phyloP scores from a whole-genome alignment of 345 rosid species.

The Eutrema heterophyllum region DNA sequence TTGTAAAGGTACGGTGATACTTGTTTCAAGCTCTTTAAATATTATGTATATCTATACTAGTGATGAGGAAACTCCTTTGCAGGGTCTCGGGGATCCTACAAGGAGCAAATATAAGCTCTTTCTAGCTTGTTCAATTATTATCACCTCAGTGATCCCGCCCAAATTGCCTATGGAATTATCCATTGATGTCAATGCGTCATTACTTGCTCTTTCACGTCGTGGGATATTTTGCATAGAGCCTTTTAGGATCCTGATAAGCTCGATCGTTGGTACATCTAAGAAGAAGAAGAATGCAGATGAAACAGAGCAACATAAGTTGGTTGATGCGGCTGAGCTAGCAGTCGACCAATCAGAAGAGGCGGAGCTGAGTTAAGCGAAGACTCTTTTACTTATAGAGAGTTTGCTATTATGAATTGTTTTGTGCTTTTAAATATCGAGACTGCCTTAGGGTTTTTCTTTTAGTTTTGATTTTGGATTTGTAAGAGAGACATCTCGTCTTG shows the following conservation, averaged over 20 bases:
- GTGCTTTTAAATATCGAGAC: too few relatives aligned
- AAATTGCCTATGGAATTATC: conserved; percentile 99
- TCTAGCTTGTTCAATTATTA: conserved; percentile 87
- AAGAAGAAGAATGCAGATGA: too few relatives aligned
- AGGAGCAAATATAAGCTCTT: conserved; percentile 98
- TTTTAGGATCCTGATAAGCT: conserved; percentile 58
- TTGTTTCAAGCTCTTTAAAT: conserved; percentile 7
- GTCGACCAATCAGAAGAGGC: too few relatives aligned
- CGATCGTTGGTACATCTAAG: too few relatives aligned
- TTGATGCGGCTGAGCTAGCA: too few relatives aligned
- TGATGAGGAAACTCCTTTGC: conserved; percentile 19
- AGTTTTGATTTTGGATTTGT: too few relatives aligned
- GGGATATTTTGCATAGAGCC: conserved; percentile 99
- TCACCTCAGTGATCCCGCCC: conserved; percentile 98
- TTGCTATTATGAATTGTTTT: too few relatives aligned
- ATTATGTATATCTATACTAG: conserved; percentile 5
- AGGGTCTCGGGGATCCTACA: conserved; percentile 99
- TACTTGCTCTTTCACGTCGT: conserved; percentile 89
- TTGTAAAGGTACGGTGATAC: conserved; percentile 59
- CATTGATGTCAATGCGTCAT: conserved; percentile 94
- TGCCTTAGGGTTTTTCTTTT: too few relatives aligned
- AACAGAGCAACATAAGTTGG: too few relatives aligned
- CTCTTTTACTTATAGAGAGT: too few relatives aligned
- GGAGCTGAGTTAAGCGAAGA: too few relatives aligned
- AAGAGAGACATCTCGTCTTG: too few relatives aligned